These are phyloP conservation scores for Ustilago vetiveriae DNA, from an alignment of 1,284 basidiomycete species.

Conservation along the genomic window DNA sequence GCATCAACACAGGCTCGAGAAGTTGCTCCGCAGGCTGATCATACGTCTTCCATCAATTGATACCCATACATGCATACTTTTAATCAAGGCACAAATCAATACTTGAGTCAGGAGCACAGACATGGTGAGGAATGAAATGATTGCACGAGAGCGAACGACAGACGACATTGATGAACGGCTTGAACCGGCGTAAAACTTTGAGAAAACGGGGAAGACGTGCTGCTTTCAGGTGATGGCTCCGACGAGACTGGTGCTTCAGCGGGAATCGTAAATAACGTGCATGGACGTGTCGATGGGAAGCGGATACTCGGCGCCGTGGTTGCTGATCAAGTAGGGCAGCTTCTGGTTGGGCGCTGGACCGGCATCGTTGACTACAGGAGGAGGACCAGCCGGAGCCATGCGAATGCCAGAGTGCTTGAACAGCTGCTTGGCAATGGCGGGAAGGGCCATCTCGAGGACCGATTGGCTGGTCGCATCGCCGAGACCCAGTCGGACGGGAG, in stretches of 20 bases:
- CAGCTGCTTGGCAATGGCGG: constrained; percentile 44
- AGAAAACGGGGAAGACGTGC: too few species aligned
- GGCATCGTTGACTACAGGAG: constrained; percentile 31
- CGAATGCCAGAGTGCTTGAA: constrained; percentile 35
- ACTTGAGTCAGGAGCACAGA: too few species aligned
- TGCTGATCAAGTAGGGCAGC: constrained; percentile 38
- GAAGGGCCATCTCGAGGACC: constrained; percentile 40
- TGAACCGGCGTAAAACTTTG: too few species aligned
- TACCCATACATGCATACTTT: too few species aligned
- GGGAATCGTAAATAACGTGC: constrained; percentile 40
- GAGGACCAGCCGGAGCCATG: constrained; percentile 38
- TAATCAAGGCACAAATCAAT: too few species aligned
- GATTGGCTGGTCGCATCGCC: constrained; percentile 38
- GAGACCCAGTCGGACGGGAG: constrained; percentile 36
- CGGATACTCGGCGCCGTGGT: constrained; percentile 33
- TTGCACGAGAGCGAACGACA: too few species aligned
- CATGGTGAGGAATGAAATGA: too few species aligned
- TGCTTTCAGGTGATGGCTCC: too few species aligned
- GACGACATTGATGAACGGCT: too few species aligned
- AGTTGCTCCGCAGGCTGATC: too few species aligned
- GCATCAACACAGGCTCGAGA: too few species aligned
- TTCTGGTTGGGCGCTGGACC: constrained; percentile 28
- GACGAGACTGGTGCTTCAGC: constrained; percentile 2
- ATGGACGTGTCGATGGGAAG: constrained; percentile 45
- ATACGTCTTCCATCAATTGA: background rate